These are phyloP conservation scores for Podospora conica DNA, from an alignment of 495 filamentous ascomycete genomes.

Conservation along the genomic window DNA sequence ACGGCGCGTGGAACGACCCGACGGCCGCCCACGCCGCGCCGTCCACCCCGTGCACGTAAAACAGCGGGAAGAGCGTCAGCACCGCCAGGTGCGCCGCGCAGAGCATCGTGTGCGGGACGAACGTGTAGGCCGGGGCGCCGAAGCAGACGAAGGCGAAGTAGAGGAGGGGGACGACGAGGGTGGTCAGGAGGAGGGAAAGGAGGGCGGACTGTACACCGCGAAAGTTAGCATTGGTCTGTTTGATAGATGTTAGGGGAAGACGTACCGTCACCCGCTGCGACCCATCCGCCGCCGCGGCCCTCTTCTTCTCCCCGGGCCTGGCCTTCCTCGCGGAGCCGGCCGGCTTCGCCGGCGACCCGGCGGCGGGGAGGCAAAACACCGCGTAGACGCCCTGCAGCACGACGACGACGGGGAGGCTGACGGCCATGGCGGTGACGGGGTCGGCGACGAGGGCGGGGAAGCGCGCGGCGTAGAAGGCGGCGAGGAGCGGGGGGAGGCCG, in stretches of 20 bases:
- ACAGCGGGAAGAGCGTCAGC: constrained; percentile 63
- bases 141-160: constrained; percentile 70
- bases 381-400: constrained; percentile 63
- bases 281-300: constrained; percentile 24
- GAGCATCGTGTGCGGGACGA: constrained; percentile 69
- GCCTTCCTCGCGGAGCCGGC: constrained; percentile 21
- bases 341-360: constrained; percentile 33
- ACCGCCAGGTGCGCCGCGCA: constrained; percentile 75
- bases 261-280: constrained; percentile 26
- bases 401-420: constrained; percentile 54
- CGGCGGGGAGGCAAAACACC: constrained; percentile 65
- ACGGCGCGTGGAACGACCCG: constrained; percentile 44
- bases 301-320: constrained; percentile 39
- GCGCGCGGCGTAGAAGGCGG: constrained; percentile 50
- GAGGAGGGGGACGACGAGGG: constrained; percentile 53
- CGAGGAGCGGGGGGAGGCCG: constrained; percentile 50
- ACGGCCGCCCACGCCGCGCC: constrained; percentile 67
- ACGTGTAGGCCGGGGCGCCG: constrained; percentile 83
- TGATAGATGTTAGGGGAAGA: constrained; percentile 3
- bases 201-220: constrained; percentile 48
- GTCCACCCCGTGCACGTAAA: constrained; percentile 82
- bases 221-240: neutral
- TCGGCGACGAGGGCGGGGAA: constrained; percentile 65
- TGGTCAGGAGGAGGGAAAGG: constrained; percentile 56
- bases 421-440: constrained; percentile 60